Evolutionary conservation across 129 eudicot species (phyloP).

Genomic region (Rutidosis leptorrhynchoides): DNA sequence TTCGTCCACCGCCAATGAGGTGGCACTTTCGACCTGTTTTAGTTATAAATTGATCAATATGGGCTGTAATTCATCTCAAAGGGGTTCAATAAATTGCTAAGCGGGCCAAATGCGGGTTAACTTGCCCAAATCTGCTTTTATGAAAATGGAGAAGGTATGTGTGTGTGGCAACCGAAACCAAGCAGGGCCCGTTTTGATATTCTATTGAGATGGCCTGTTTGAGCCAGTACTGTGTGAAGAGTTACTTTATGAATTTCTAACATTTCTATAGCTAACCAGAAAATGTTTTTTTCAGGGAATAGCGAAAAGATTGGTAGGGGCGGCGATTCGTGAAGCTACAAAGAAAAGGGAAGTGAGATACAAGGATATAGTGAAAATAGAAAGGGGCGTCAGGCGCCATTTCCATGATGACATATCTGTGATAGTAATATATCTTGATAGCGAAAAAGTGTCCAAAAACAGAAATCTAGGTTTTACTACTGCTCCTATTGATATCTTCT

Average conservation of each 20-base stretch:
- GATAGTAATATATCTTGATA: slow-evolving; percentile 75
- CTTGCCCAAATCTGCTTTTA: neutral
- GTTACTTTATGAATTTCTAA: neutral
- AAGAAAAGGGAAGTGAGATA: slow-evolving; percentile 84
- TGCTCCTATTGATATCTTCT: slow-evolving; percentile 70
- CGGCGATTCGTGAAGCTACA: slow-evolving; percentile 78
- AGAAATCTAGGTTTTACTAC: slow-evolving; percentile 45
- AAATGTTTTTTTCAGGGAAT: slow-evolving; percentile 58
- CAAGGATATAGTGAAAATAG: slow-evolving; percentile 64
- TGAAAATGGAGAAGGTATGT: neutral
- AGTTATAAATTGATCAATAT: neutral
- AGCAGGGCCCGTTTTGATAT: neutral
- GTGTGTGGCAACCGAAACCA: neutral
- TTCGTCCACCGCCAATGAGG: neutral
- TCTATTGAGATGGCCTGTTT: neutral
- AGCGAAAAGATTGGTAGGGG: slow-evolving; percentile 84
- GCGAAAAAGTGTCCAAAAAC: slow-evolving; percentile 29
- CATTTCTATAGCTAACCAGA: neutral
- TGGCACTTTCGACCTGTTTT: neutral
- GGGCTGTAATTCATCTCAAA: neutral
- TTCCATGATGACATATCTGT: slow-evolving; percentile 93
- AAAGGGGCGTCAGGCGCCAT: slow-evolving; percentile 67
- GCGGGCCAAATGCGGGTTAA: neutral
- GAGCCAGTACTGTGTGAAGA: neutral
- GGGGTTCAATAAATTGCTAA: neutral